Conservation (phyloP, 768 basidiomycete genomes). For the Suillus paluster region DNA sequence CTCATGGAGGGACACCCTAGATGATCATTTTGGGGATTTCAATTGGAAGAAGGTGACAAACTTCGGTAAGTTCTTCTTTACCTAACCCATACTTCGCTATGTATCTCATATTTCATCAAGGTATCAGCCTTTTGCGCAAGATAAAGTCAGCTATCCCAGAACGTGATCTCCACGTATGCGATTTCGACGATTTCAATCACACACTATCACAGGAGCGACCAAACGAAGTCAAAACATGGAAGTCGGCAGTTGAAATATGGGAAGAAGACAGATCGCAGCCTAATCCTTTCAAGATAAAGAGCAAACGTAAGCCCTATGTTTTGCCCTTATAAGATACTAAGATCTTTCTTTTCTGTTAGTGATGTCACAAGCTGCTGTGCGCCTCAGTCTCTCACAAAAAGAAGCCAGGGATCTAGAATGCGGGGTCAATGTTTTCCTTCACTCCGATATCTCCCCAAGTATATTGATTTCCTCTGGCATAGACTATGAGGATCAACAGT, state of each 20-base stretch:
- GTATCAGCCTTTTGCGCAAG: no score
- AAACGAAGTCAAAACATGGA: slow-evolving; percentile 23
- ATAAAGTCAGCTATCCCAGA: no score
- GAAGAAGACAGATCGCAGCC: no score
- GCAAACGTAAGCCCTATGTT: background rate
- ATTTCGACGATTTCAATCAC: no score
- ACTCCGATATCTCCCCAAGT: slow-evolving; percentile 10
- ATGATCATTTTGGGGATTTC: no score
- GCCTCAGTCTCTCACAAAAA: slow-evolving; percentile 10
- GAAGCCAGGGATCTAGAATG: slow-evolving; percentile 4
- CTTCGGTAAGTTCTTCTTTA: no score
- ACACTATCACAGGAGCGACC: slow-evolving; percentile 15
- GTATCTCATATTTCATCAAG: no score
- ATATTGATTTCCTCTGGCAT: slow-evolving; percentile 15
- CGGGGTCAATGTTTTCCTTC: background rate
- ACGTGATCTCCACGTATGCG: no score
- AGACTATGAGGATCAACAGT: slow-evolving; percentile 23
- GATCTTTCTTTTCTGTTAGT: background rate
- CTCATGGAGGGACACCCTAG: no score
- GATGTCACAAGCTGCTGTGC: slow-evolving; percentile 4
- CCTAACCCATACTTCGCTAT: no score
- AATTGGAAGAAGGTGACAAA: no score
- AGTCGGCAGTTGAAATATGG: slow-evolving; percentile 20
- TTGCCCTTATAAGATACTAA: no score
- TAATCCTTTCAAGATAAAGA: slow-evolving; percentile 27